phyloP scores from a whole-genome alignment of 345 rosid species.

The Rhodamnia argentea region DNA sequence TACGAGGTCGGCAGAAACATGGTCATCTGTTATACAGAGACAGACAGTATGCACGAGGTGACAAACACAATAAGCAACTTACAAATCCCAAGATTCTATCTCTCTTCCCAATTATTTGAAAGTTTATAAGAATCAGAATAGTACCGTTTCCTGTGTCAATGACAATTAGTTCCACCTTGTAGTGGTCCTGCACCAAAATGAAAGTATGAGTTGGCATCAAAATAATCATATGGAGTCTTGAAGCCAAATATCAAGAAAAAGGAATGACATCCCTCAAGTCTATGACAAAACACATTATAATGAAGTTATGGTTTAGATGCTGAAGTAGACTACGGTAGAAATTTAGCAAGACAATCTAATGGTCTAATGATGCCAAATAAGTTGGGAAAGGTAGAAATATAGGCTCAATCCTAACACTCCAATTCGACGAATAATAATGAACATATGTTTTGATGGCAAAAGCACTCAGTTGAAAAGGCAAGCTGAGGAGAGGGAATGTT shows the following conservation, averaged over 20 bases:
- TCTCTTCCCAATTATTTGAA: not conserved
- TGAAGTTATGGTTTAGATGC: not conserved
- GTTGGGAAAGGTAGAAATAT: not conserved
- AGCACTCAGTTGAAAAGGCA: not conserved
- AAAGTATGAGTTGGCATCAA: not conserved
- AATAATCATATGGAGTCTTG: not conserved
- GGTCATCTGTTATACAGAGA: not conserved
- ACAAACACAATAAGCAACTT: not conserved
- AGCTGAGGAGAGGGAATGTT: not conserved
- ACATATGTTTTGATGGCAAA: not conserved
- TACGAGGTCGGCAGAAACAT: not conserved
- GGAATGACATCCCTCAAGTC: not conserved
- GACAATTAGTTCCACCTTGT: constrained; percentile 51
- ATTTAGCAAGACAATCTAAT: not conserved
- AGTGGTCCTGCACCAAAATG: constrained; percentile 43
- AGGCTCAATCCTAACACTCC: not conserved
- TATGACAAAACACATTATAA: not conserved
- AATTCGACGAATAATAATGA: not conserved
- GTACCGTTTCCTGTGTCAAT: constrained; percentile 70
- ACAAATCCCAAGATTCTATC: not conserved
- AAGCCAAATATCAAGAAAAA: not conserved
- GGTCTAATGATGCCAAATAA: not conserved
- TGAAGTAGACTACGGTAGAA: not conserved
- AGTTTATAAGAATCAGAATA: not conserved
- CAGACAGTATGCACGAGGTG: not conserved